A percentile compares a stretch with the other conserved stretches of the same genome.
phyloP scores from a whole-genome alignment of 1,284 basidiomycete genomes.

The Rhodotorula sp. region DNA sequence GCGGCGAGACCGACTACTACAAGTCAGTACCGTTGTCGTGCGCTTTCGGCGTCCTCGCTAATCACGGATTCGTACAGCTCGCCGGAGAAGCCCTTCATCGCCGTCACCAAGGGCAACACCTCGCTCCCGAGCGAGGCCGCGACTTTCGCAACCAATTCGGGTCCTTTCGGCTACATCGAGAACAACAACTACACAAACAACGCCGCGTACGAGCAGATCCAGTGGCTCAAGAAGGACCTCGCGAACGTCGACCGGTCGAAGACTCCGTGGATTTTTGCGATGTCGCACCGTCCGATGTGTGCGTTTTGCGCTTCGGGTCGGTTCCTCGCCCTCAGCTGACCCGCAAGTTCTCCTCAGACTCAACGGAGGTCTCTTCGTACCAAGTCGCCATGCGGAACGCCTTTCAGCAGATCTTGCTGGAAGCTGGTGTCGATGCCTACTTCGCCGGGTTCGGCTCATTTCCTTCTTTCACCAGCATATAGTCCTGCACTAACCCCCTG shows the following conservation, averaged over 20 bases:
- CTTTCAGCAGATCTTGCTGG: background rate
- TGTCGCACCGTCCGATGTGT: constrained; percentile 23
- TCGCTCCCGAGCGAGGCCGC: constrained; percentile 22
- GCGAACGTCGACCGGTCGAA: constrained; percentile 18
- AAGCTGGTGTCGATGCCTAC: too few species aligned
- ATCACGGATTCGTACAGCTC: constrained; percentile 22
- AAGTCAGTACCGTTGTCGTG: background rate
- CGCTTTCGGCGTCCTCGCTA: background rate
- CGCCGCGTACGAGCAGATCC: constrained; percentile 24
- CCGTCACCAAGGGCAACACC: constrained; percentile 41
- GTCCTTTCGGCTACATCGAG: constrained; percentile 38
- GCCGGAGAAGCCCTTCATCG: constrained; percentile 42
- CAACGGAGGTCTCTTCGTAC: background rate
- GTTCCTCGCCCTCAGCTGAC: background rate
- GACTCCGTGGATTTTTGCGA: constrained; percentile 36
- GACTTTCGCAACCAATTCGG: constrained; percentile 17
- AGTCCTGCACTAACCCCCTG: background rate
- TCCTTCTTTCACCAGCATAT: background rate
- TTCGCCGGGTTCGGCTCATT: background rate
- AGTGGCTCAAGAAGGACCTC: constrained; percentile 34
- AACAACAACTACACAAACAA: constrained; percentile 27
- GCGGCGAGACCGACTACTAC: constrained; percentile 35
- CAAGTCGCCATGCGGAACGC: background rate
- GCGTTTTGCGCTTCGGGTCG: background rate
- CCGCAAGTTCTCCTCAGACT: background rate